phyloP scores from a whole-genome alignment of 495 filamentous ascomycete species.

The Lophiostoma macrostomum region DNA sequence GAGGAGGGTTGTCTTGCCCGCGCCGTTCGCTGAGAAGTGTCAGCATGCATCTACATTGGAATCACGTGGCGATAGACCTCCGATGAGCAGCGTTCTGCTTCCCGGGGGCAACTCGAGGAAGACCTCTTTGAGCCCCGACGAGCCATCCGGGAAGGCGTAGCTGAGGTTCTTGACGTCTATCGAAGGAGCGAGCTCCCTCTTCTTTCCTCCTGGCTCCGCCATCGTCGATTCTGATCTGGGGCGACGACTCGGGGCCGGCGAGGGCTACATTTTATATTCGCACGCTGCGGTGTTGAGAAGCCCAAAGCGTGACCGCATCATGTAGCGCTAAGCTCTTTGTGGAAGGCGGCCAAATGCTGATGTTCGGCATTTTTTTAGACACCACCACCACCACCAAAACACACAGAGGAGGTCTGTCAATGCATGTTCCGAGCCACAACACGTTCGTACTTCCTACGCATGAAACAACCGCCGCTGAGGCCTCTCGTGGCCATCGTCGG shows the following conservation, averaged over 20 bases:
- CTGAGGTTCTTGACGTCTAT: conserved; percentile 73
- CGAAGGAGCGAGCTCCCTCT: conserved; percentile 43
- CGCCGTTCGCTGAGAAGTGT: conserved; percentile 71
- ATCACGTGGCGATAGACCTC: conserved; percentile 53
- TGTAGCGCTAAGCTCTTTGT: too few species aligned
- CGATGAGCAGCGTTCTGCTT: conserved; percentile 88
- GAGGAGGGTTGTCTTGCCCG: conserved; percentile 94
- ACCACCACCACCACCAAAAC: background rate
- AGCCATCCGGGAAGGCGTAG: conserved; percentile 84
- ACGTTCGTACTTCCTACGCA: conserved; percentile 7
- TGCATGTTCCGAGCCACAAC: conserved; percentile 22
- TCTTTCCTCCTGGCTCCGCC: conserved; percentile 9
- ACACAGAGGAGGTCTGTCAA: too few species aligned
- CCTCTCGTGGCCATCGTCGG: conserved; percentile 84
- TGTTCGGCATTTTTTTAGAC: background rate
- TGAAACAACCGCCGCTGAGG: conserved; percentile 25
- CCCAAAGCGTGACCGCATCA: too few species aligned
- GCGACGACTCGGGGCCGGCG: background rate
- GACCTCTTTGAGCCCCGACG: conserved; percentile 67
- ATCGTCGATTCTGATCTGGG: conserved; percentile 4
- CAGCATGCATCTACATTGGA: background rate
- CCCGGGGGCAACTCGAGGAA: conserved; percentile 71
- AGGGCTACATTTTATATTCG: conserved; percentile 23
- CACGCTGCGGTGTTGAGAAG: too few species aligned
- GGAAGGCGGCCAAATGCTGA: conserved; percentile 12